Percentiles rank a stretch among this genome's conserved stretches.
phyloP scores from a whole-genome alignment of 345 rosid species.

The Theobroma cacao region DNA sequence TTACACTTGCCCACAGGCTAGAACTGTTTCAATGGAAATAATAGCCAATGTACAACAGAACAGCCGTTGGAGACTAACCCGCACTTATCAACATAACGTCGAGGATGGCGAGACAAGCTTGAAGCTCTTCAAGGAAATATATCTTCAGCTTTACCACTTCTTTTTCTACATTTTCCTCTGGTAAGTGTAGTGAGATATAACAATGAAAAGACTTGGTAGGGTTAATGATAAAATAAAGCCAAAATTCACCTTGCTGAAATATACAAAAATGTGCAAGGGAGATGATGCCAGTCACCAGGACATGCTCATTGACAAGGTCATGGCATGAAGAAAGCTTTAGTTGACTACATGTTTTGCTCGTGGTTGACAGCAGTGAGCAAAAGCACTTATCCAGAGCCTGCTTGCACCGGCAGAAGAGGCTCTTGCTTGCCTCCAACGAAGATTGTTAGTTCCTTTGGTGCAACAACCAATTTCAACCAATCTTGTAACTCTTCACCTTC shows the following conservation, averaged over 20 bases:
- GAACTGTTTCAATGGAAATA: not conserved
- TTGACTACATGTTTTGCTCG: not conserved
- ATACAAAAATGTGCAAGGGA: constrained; percentile 18
- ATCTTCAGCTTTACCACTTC: constrained; percentile 20
- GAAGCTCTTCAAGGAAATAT: not conserved
- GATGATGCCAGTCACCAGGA: not conserved
- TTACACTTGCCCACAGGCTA: not conserved
- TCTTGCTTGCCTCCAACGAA: constrained; percentile 65
- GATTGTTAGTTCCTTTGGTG: constrained; percentile 64
- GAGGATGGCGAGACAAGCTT: not conserved
- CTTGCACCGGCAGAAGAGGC: constrained; percentile 51
- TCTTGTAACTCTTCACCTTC: constrained; percentile 88
- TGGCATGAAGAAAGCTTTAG: constrained; percentile 12
- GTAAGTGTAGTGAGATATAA: constrained; percentile 4
- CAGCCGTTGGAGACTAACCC: not conserved
- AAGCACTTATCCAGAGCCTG: constrained; percentile 22
- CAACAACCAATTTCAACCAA: constrained; percentile 85
- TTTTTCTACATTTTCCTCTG: constrained; percentile 10
- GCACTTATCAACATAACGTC: not conserved
- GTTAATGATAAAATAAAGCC: constrained; percentile 16
- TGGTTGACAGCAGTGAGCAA: constrained; percentile 3
- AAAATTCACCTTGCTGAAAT: constrained; percentile 28
- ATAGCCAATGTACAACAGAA: constrained; percentile 13
- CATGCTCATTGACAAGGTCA: not conserved
- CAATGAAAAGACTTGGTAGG: constrained; percentile 1